These are phyloP conservation scores for Hysterium pulicare DNA, from an alignment of 2,329 filamentous ascomycete species.

Conservation along the genomic window DNA sequence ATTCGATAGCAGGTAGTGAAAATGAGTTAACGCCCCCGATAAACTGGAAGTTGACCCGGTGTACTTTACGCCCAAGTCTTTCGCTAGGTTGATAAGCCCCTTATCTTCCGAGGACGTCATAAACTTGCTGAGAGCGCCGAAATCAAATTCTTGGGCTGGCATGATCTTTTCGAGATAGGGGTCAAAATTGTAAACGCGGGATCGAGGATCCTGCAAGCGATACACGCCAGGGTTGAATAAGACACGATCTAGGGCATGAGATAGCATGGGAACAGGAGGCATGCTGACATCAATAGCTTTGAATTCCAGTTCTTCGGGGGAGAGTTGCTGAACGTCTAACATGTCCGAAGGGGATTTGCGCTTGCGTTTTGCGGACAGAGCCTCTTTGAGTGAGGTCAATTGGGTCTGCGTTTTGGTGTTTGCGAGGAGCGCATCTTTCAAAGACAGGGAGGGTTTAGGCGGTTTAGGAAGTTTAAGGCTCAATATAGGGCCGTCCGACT, in stretches of 20 bases:
- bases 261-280: constrained; percentile 59
- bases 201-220: constrained; percentile 81
- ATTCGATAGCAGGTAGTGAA: constrained; percentile 83
- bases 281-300: constrained; percentile 43
- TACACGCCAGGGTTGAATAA: constrained; percentile 90
- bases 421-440: background rate
- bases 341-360: constrained; percentile 5
- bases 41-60: constrained; percentile 96
- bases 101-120: constrained; percentile 86
- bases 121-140: constrained; percentile 78
- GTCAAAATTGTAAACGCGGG: constrained; percentile 93
- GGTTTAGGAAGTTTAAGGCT: too few species aligned
- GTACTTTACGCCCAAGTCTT: constrained; percentile 69
- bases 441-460: too few species aligned
- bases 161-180: constrained; percentile 91
- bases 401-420: background rate
- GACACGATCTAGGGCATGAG: constrained; percentile 79
- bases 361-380: background rate
- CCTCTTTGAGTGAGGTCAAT: background rate
- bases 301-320: constrained; percentile 30
- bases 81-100: constrained; percentile 66
- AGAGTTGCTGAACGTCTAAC: constrained; percentile 21
- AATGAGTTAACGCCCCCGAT: constrained; percentile 82
- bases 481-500: too few species aligned
- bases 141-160: constrained; percentile 91